These are phyloP conservation scores for Daphne laureola DNA, from an alignment of 441 rosid species.

Conservation along the genomic window DNA sequence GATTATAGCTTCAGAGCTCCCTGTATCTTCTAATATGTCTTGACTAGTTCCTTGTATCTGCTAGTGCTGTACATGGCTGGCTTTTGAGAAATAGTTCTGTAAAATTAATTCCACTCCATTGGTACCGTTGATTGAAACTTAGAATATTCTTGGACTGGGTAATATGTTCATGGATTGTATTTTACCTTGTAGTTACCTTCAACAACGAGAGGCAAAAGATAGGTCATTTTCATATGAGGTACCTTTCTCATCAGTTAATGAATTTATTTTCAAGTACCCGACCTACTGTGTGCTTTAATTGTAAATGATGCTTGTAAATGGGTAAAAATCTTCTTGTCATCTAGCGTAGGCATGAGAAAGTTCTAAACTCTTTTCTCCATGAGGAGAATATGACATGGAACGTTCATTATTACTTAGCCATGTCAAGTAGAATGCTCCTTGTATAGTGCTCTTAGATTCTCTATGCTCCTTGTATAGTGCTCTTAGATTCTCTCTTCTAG, in stretches of 20 bases:
- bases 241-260: conserved; percentile 6
- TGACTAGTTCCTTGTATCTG: neutral
- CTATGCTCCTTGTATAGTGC: no score
- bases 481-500: no score
- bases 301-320: neutral
- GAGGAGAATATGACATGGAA: no score
- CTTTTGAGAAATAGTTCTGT: conserved; percentile 3
- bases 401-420: no score
- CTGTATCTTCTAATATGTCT: neutral
- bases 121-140: neutral
- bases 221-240: conserved; percentile 87
- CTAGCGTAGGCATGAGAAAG: conserved; percentile 3
- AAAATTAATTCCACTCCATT: conserved; percentile 6
- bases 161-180: conserved; percentile 12
- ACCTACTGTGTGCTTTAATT: neutral
- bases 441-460: no score
- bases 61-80: conserved; percentile 3
- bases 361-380: no score
- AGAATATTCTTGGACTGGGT: neutral
- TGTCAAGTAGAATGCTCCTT: no score
- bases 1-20: neutral
- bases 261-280: neutral
- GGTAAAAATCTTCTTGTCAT: neutral
- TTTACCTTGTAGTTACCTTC: conserved; percentile 71
- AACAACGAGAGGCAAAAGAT: conserved; percentile 63